Base-by-base conservation (phyloP, 306 rosid species). In the Betula pendula region DNA sequence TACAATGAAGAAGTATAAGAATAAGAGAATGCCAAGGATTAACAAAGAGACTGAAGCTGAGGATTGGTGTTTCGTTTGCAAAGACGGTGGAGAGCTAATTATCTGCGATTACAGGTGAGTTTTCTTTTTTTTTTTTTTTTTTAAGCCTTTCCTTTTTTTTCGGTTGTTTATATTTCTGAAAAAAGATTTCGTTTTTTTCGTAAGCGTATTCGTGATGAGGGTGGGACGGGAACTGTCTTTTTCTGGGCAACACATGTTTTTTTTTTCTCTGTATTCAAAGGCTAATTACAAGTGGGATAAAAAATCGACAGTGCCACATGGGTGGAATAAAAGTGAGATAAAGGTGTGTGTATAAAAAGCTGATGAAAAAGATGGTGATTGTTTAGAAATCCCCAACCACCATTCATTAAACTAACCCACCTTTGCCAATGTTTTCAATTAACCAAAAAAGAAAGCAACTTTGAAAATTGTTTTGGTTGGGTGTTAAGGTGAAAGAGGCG, bases 31-130 rank as follows among this genome's bases (percentile, higher is more conserved):
- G 68, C 44, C 0, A 9, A 43, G 22, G 22, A 35, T 50, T 12
- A 70, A 71, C 31, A 53, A 70, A 66, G 85, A 80, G 71, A 35
- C 1, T 0, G 84, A 69, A 9, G 63, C 81, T 24, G 87, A 86
- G 72, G 88, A 84, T 42, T 87, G 90, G 90, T 87, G 90, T 70
- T 84, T 87, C 86, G 38, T 25, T 29, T 87, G 90, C 84, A 87
- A 87, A 82, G 90, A 87, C 53, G 90, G 90, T 33, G 90, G 90
- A 25, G 55, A 81, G 53, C 70, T 84, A 48, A 68, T 81, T 20
- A 17, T 87, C 62, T 87, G 90, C 79, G 86, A 81, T 13, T 38
- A 76, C 74, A 58, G 72, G 90, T 87, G 19, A 55, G 81, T 77
- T 8, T 63, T n/a, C n/a, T n/a, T n/a, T n/a, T n/a, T n/a, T n/a